Conservation (phyloP, 2,329 filamentous ascomycete species). For the Trichoderma gracile region DNA sequence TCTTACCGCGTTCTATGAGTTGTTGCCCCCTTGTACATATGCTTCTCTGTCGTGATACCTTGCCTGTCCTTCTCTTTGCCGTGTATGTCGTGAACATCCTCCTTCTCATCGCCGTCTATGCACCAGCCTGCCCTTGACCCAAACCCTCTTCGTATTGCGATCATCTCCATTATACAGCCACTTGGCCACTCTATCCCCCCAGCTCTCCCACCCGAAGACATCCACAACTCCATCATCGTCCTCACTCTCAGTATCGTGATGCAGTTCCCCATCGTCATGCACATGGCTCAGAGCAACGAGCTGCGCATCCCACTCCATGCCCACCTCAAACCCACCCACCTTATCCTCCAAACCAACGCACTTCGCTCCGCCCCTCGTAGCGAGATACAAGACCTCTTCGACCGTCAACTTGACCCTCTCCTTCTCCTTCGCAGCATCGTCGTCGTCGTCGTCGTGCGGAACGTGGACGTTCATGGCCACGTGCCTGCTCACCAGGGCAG, state of each 20-base stretch:
- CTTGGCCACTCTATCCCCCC: constrained; percentile 84
- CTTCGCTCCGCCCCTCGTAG: constrained; percentile 81
- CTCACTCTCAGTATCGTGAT: constrained; percentile 12
- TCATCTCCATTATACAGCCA: constrained; percentile 96
- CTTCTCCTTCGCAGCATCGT: constrained; percentile 30
- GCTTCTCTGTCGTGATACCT: too few species aligned
- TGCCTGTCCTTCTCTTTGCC: too few species aligned
- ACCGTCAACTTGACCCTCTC: constrained; percentile 70
- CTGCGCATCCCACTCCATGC: constrained; percentile 91
- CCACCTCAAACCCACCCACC: constrained; percentile 80
- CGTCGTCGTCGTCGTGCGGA: constrained; percentile 26
- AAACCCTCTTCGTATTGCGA: constrained; percentile 83
- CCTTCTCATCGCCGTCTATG: constrained; percentile 48
- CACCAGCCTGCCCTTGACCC: constrained; percentile 83
- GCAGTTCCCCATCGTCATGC: constrained; percentile 30
- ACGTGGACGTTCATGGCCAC: constrained; percentile 56
- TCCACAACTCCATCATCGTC: constrained; percentile 68
- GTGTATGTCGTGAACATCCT: too few species aligned
- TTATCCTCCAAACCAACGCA: constrained; percentile 72
- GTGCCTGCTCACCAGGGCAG: constrained; percentile 74
- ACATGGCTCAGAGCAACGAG: constrained; percentile 65
- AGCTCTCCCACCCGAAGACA: constrained; percentile 88
- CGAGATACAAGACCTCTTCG: constrained; percentile 83
- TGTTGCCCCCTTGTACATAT: not conserved
- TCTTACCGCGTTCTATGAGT: not conserved